Base-by-base conservation (phyloP, 345 rosid genomes). In the Linum tenue region DNA sequence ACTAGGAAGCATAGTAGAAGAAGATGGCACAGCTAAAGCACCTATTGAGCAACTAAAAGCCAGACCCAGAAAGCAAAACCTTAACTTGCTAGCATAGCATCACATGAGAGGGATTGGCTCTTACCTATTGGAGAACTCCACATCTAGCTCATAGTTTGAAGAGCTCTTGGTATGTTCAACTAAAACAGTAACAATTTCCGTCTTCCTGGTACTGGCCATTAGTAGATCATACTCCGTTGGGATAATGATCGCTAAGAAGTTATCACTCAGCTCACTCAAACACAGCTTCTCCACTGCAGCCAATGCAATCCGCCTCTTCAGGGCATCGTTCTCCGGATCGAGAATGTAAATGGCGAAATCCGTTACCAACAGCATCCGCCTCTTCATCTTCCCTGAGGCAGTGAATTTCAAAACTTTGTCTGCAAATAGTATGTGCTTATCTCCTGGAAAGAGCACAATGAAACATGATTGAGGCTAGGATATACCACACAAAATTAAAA, bases 201-300 rank as follows among this genome's bases (percentile, higher is more conserved):
- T 82, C 79, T 91, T 95, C 31, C 96, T 82, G 15, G 97, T 86
- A 57, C 96, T 87, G 39, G 97, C 95, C 92, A 91, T 84, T 56
- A 95, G 90, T 7, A 91, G 63, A 80, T 95, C 99, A 71, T 95
- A 95, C 79, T 91, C 99, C 0, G 90, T 89, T 10, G 98, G 97
- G 56, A 95, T 74, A 39, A 95, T 76, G 66, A 95, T 71, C 0
- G 97, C 85, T 64, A 90, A 86, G 83, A 95, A 95, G 76, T 89
- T 88, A 77, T 95, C 98, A 50, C 84, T 77, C 31, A 89, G 69
- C 74, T 91, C 92, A 63, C 98, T 95, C 75, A 95, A 77, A 70
- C 81, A 85, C 71, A 89, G 73, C 74, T 81, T 95, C 44, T 95
- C 96, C 39, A 95, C 86, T 5, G 96, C 89, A 5, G 95, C 86